Percentiles rank a stretch among this genome's conserved stretches.
These are phyloP conservation scores for Aspergillaceae sp. DNA, from an alignment of 2,329 filamentous ascomycete genomes.

Conservation along the genomic window DNA sequence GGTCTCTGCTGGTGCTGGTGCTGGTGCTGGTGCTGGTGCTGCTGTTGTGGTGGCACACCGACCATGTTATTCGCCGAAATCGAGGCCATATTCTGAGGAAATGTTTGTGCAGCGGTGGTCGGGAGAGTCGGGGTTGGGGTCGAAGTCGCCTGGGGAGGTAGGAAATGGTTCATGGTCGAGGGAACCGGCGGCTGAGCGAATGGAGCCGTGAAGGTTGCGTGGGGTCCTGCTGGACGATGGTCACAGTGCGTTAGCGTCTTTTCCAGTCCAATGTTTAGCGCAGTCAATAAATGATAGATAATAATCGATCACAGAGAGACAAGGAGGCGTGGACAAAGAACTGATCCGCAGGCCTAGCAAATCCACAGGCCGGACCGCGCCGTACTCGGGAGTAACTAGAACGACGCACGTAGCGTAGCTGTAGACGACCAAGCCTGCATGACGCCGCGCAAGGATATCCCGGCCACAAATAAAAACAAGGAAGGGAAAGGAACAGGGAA, in stretches of 20 bases:
- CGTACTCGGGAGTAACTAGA: no score
- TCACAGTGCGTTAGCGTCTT: constrained; percentile 13
- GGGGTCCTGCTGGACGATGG: constrained; percentile 22
- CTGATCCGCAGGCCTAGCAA: no score
- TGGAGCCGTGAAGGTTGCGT: constrained; percentile 28
- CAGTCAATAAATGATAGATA: no score
- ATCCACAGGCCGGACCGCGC: no score
- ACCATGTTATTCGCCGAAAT: constrained; percentile 27
- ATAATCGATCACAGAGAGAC: no score
- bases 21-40: constrained; percentile 1
- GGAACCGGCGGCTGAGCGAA: constrained; percentile 27
- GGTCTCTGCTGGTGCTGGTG: constrained; percentile 1
- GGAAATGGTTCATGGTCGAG: constrained; percentile 22
- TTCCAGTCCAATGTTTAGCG: not conserved
- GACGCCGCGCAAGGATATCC: no score
- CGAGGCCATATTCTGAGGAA: constrained; percentile 29
- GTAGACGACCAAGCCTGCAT: no score
- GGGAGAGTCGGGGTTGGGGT: constrained; percentile 15
- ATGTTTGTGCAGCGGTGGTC: constrained; percentile 23
- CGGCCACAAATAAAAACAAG: constrained; percentile 4
- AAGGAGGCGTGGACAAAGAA: no score
- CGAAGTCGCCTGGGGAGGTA: constrained; percentile 20
- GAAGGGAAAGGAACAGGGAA: constrained; percentile 7
- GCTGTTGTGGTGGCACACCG: constrained; percentile 3
- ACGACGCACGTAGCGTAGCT: no score